A percentile compares a stretch with the other conserved stretches of the same genome.
phyloP scores from a whole-genome alignment of 768 basidiomycete genomes.

The Leucocoprinus leucothites region DNA sequence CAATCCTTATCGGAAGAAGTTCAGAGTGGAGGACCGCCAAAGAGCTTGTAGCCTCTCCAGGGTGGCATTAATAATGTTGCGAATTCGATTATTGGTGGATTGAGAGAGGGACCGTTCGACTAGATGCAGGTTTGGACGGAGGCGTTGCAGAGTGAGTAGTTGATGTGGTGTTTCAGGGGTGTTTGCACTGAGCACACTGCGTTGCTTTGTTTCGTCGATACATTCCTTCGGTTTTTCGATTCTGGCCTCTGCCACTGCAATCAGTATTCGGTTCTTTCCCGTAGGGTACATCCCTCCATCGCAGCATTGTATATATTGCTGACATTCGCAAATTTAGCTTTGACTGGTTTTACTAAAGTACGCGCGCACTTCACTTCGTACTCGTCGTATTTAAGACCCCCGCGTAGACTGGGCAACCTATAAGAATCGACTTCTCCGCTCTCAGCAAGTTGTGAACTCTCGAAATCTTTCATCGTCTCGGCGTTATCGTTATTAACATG shows the following conservation, averaged over 20 bases:
- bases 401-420: slow-evolving; percentile 40
- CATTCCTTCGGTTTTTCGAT: slow-evolving; percentile 44
- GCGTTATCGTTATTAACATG: slow-evolving; percentile 50
- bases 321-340: slow-evolving; percentile 22
- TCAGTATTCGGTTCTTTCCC: slow-evolving; percentile 43
- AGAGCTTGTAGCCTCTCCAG: slow-evolving; percentile 40
- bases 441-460: slow-evolving; percentile 51
- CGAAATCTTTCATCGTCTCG: slow-evolving; percentile 44
- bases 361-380: slow-evolving; percentile 7
- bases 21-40: slow-evolving; percentile 36
- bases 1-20: slow-evolving; percentile 41
- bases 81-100: slow-evolving; percentile 46
- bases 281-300: slow-evolving; percentile 27
- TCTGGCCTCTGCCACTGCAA: slow-evolving; percentile 44
- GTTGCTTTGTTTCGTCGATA: slow-evolving; percentile 25
- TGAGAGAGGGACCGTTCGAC: slow-evolving; percentile 45
- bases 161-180: too few species aligned
- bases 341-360: slow-evolving; percentile 44
- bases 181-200: too few species aligned
- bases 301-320: not conserved
- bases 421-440: slow-evolving; percentile 44
- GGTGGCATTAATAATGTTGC: slow-evolving; percentile 48
- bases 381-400: not conserved
- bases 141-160: slow-evolving; percentile 34
- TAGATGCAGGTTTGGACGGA: slow-evolving; percentile 50